Evolutionary conservation across 148 eudicot genomes (phyloP), one percentile per base, ranked within the genome.

Genomic region (Spergularia bocconei): DNA sequence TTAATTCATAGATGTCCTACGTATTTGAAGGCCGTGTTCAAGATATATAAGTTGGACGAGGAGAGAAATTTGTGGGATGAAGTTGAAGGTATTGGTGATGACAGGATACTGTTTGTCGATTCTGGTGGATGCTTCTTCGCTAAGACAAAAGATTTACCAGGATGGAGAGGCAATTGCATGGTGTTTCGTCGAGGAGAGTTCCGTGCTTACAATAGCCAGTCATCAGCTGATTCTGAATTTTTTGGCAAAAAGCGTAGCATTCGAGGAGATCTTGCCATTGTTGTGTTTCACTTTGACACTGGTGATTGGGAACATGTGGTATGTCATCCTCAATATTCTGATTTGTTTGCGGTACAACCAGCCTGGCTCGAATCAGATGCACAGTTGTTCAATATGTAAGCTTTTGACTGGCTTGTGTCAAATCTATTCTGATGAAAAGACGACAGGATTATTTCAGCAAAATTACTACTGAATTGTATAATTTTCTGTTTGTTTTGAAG

Each of bases 81-180:
- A 17, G 55, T 75, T 38, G 6, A 55, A 1, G 63, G 63, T 2
- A n/a, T 75, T 4, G 72, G 70, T 0, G 20, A 6, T 36, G 52
- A 65, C 25, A 58, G 67, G 59, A 69, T 76, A 39, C 7, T 76
- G 33, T 48, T 77, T 25, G 59, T 60, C 17, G 60, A 74, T 51
- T 23, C 15, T 48, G 68, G 59, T 51, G 11, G 68, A 2, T 77
- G 74, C 29, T 77, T 59, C 55, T 69, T 69, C 25, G 74, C 23
- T 13, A 4, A 11, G 1, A 54, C 64, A 2, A 29, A 59, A 29
- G 39, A 77, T 13, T 59, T 77, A 25, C 79, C 79, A 1, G 67
- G 73, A 9, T 76, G 57, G 55, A 56, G 48, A 41, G 78, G 78
- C 10, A 76, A 74, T 20, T 63, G 61, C 25, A 74, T 74, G 51